Base-by-base conservation (phyloP, 31 red algal genomes). In the Porphyra umbilicalis region DNA sequence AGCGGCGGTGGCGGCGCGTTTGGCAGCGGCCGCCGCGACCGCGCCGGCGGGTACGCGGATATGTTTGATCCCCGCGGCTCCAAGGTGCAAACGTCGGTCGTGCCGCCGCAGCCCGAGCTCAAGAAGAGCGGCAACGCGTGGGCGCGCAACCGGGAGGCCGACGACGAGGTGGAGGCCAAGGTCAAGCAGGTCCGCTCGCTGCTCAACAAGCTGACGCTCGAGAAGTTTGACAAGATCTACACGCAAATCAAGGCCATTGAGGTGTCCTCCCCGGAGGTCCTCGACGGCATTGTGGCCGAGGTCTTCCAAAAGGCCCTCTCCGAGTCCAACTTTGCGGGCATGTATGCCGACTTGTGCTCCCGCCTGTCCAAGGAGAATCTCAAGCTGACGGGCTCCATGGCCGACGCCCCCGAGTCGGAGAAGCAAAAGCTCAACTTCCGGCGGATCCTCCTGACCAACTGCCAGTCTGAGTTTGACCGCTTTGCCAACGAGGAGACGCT, bases 171-270 rank as follows among this genome's bases (percentile, higher is more conserved):
- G 40, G 89, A 84, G 6, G 79, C 81, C 31, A 99, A 94, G 81
- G 87, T 96, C 46, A 88, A 94, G 83, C 76, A 82, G 87, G 85
- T 96, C 18, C 80, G 97, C 35, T 94, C 93, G 25, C 79, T 99
- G 36, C 86, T 99, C n/a, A 99, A 99, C 85, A 99, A 99, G 79
- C 88, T 99, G 75, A 99, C 97, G 8, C 83, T 96, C 34, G 97
- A 99, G 79, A 99, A 95, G 87, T 99, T 99, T 77, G 94, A 99
- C 35, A 92, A 89, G 81, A 86, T 99, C 42, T 99, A 96, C 81
- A 83, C 89, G 57, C 93, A 99, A 79, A 93, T 99, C 75, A 83
- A 91, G 32, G 89, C 90, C 35, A 91, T 99, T 76, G 88, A 99
- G 35, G 92, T 99, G 25, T 86, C 84, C 30, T 82, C 74, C n/a